Evolutionary conservation across 1,284 basidiomycete species (phyloP).

Genomic region (Exsudoporus floridanus): DNA sequence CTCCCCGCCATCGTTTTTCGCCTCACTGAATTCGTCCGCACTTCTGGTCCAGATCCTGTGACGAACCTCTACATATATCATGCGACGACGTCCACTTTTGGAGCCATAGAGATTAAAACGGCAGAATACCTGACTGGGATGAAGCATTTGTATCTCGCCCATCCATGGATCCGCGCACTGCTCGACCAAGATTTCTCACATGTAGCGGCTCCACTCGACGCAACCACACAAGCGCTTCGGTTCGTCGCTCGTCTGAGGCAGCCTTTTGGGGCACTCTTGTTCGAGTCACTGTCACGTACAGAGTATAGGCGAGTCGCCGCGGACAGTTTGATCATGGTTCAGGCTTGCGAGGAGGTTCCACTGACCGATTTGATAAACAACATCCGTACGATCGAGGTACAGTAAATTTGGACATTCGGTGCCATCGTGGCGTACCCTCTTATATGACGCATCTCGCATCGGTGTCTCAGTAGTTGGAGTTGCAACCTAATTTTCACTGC

Average conservation of each 20-base stretch:
- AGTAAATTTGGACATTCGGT: too few species aligned
- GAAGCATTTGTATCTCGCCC: background rate
- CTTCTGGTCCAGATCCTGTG: background rate
- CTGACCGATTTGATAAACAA: too few species aligned
- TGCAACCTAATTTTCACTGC: too few species aligned
- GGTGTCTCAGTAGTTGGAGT: too few species aligned
- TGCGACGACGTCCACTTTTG: background rate
- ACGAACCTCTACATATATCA: background rate
- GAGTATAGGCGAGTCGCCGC: too few species aligned
- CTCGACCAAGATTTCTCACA: conserved; percentile 3
- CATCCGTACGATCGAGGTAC: too few species aligned
- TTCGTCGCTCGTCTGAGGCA: conserved; percentile 2
- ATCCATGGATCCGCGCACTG: conserved; percentile 12
- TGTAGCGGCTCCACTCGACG: background rate
- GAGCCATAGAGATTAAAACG: conserved; percentile 8
- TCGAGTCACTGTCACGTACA: too few species aligned
- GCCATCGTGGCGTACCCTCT: too few species aligned
- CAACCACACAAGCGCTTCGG: background rate
- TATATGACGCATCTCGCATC: conserved; percentile 17
- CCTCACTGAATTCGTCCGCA: background rate
- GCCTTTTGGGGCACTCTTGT: too few species aligned
- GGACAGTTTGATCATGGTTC: too few species aligned
- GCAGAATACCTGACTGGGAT: background rate
- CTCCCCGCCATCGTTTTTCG: conserved; percentile 10
- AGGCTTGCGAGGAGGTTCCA: too few species aligned